Base-by-base conservation (phyloP, 805 yeast species). In the Metschnikowia anglica region DNA sequence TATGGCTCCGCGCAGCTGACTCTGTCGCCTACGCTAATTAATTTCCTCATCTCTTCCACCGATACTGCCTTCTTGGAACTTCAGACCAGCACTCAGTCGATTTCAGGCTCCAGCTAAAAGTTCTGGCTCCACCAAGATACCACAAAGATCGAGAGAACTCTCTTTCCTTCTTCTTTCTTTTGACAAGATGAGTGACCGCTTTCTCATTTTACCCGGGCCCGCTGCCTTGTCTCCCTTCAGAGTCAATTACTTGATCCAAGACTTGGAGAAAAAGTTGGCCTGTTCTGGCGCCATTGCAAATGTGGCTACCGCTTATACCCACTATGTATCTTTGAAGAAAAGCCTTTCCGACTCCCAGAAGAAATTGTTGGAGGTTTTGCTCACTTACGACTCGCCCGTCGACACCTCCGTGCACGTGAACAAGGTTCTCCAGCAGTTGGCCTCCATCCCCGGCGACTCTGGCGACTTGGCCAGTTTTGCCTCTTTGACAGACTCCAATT, bases 141-240 rank as follows among this genome's bases (percentile, higher is more conserved):
- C 15, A 26, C 12, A 26, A 26, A 26, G 13, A 26, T 26, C 7
- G 12, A 26, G 16, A 26, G 29, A n/a, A 26, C 13, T 26, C 16
- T 24, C 33, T 44, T 27, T 13, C 24, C 15, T 28, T 32, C 35
- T 16, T 26, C 34, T 21, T 16, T 21, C 28, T n/a, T 18, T 19
- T 17, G 19, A 10, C 29, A n/a, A 19, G 31, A 54, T 54, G 58
- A 51, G 54, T 18, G 52, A 47, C 44, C 37, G 27, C 23, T 70
- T 70, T 47, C 63, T 70, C 52, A 56, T 68, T 48, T 73, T 88
- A 52, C 84, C 96, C 34, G 99, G 99, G 45, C 95, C 97, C 37
- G 78, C 77, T 59, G 97, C 97, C 49, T 74, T 89, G 61, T 90
- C 98, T 39, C 77, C 78, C 38, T 91, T 91, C 66, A 80, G 98